Evolutionary conservation across 805 yeast species (phyloP), one percentile per base, ranked within the genome.

Genomic region (Zygosaccharomyces pseudorouxii): DNA sequence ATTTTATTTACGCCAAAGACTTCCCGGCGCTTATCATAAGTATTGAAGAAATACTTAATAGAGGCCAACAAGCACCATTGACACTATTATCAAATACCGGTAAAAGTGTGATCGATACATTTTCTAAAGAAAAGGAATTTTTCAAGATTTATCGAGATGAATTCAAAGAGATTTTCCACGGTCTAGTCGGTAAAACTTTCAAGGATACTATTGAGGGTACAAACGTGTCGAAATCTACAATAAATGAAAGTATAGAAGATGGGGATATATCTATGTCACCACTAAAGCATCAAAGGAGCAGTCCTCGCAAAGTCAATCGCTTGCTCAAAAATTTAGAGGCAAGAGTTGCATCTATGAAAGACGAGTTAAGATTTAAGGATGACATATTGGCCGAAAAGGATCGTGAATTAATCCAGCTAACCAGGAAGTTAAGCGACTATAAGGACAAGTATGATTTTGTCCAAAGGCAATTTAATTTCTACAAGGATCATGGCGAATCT

Each of bases 151-250:
- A 62, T 45, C 70, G 63, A 48, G 55, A 62, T 8, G 71, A 68
- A 16, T 66, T 68, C 55, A 50, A 56, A 27, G 53, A 59, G 14
- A 48, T 68, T 18, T 68, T 69, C 43, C 56, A 56, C 22, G 61
- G 65, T 5, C 50, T 71, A 19, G 49, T 65, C 6, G 72, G 73
- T 3, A 52, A 57, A n/a, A 55, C 64, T 1, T 67, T 67, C 46
- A 54, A 49, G n/a, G 58, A 56, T 16, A 65, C 67, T 0, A 56
- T 66, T 2, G 57, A 56, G 31, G 48, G 50, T 6, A 44, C 54
- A 14, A 31, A 40, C 11, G 52, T 22, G 46, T 53, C 37, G 49
- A 55, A 14, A 33, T 16, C 36, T 6, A 9, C 16, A 14, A 14
- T 33, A 33, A 9, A 33, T 14, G 49, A 48, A 10, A 47, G 50